These are phyloP conservation scores for Huntiella omanensis DNA, from an alignment of 2,329 filamentous ascomycete genomes.

Conservation along the genomic window DNA sequence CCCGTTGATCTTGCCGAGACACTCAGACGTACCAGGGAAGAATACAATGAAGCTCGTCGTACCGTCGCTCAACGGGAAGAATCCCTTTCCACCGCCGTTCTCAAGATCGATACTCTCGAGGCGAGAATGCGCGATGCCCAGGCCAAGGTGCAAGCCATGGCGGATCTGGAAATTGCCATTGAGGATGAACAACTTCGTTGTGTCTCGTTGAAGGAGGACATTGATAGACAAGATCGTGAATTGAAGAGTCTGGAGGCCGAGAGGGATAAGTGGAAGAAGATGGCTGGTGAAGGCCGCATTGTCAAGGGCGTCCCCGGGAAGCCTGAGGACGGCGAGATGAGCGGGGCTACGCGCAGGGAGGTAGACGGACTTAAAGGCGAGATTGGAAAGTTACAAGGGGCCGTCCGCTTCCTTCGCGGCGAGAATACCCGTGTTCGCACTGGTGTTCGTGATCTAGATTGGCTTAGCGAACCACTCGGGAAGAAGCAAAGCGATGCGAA, in stretches of 20 bases:
- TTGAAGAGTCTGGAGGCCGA: constrained; percentile 45
- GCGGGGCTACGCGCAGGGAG: constrained; percentile 51
- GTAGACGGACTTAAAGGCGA: constrained; percentile 54
- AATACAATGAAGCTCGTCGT: constrained; percentile 59
- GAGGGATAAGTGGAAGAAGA: constrained; percentile 52
- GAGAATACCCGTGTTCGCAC: constrained; percentile 44
- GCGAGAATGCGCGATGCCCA: constrained; percentile 69
- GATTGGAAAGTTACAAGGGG: constrained; percentile 43
- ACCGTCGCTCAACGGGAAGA: constrained; percentile 57
- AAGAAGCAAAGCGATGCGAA: constrained; percentile 14
- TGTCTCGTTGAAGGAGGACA: constrained; percentile 38
- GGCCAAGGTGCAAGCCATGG: constrained; percentile 53
- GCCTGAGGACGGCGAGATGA: constrained; percentile 33
- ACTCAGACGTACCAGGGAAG: constrained; percentile 59
- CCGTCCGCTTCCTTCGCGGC: constrained; percentile 47
- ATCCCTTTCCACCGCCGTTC: constrained; percentile 66
- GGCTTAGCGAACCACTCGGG: constrained; percentile 44
- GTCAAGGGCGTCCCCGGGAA: constrained; percentile 27
- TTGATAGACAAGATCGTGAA: constrained; percentile 49
- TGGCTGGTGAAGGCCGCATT: constrained; percentile 41
- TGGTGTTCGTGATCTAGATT: constrained; percentile 37
- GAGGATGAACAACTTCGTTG: constrained; percentile 32
- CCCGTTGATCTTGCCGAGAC: constrained; percentile 74
- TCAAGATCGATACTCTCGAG: constrained; percentile 86
- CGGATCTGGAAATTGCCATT: constrained; percentile 42